phyloP scores from a whole-genome alignment of 345 rosid species.

The Noccaea bulbosa region DNA sequence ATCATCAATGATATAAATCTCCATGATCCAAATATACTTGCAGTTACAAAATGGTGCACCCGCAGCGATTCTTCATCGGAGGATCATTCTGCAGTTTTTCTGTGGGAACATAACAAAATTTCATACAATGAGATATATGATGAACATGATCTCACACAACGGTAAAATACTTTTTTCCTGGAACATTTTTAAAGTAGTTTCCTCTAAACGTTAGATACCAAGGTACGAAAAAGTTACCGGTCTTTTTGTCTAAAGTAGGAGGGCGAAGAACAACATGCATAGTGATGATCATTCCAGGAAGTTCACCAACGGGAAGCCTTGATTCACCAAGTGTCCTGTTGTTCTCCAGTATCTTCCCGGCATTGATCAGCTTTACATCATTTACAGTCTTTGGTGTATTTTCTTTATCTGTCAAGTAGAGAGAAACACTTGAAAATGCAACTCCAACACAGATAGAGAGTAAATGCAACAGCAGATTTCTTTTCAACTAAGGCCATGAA shows the following conservation, averaged over 20 bases:
- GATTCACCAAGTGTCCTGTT: slow-evolving; percentile 72
- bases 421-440: slow-evolving; percentile 21
- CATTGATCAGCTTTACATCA: slow-evolving; percentile 76
- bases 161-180: too few relatives aligned
- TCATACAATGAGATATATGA: slow-evolving; percentile 19
- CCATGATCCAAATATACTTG: slow-evolving; percentile 31
- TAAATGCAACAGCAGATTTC: neutral
- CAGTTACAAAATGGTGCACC: slow-evolving; percentile 71
- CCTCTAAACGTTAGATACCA: too few relatives aligned
- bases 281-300: slow-evolving; percentile 70
- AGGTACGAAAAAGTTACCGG: slow-evolving; percentile 32
- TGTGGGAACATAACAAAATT: slow-evolving; percentile 33
- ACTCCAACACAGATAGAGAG: slow-evolving; percentile 13
- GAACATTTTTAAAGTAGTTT: too few relatives aligned
- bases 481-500: slow-evolving; percentile 7
- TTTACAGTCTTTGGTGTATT: slow-evolving; percentile 61
- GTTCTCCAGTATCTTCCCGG: slow-evolving; percentile 80
- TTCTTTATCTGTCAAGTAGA: slow-evolving; percentile 54
- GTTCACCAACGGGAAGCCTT: slow-evolving; percentile 62
- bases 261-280: slow-evolving; percentile 87
- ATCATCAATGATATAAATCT: slow-evolving; percentile 31
- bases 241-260: slow-evolving; percentile 60
- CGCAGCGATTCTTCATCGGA: slow-evolving; percentile 54
- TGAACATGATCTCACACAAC: slow-evolving; percentile 14
- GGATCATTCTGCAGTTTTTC: slow-evolving; percentile 58